Evolutionary conservation across 2,329 filamentous ascomycete genomes (phyloP), one percentile per base, ranked within the genome.

Genomic region (Monilinia polystroma): DNA sequence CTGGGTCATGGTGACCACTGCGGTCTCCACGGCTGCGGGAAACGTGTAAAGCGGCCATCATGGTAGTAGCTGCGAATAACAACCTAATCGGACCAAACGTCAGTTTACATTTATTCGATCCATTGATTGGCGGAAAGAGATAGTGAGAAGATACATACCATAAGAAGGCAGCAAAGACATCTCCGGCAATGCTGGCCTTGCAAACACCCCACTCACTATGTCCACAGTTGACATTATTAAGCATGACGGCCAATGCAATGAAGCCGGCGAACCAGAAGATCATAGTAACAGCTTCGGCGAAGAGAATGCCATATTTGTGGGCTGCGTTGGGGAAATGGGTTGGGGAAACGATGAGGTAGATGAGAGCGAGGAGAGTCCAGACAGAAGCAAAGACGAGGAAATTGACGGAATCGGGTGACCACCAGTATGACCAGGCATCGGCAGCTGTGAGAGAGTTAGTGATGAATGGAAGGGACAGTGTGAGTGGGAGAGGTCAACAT

Each of bases 261-360:
- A 92, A 90, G 8, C 92, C 92, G 0, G 90, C 88, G 75, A 97
- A 95, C 93, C 93, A 97, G 81, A 96, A 96, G 66, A 96, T 82
- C 79, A 90, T 88, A 12, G 91, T 95, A 32, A 95, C 71, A 57
- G 81, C 81, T 74, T 96, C 90, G 43, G 91, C 81, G 1, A 74
- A 87, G 23, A 93, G 80, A 20, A 92, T 85, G 55, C 83, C 86
- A 62, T 86, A 85, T 63, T 83, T 84, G 77, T 92, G 86, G 73
- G 88, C 87, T 14, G 87, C 73, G 32, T 80, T 80, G 4, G 84
- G 81, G 73, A 87, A 81, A 78, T 87, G 88, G 54, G 85, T 80
- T 0, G 91, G 90, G 3, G 87, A 81, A 60, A 93, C 69, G 73
- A 87, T 82, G 68, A 96, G 83, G 77, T 93, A 94, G 65, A 84